phyloP scores from a whole-genome alignment of 228 moss, liverwort and hornwort species.

The Sphagnum magellanicum region DNA sequence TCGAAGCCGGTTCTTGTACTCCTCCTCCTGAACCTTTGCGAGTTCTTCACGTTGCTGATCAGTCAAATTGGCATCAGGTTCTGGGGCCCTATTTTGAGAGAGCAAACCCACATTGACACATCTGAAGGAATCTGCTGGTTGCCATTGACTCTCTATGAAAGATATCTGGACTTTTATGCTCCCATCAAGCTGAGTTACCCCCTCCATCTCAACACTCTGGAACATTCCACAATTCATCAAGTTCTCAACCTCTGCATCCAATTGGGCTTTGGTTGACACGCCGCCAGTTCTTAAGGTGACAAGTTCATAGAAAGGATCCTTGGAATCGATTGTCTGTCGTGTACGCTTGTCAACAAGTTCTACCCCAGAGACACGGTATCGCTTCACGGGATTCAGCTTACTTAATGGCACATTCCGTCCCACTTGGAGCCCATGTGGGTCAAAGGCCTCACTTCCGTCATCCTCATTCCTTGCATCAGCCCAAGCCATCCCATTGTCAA shows the following conservation, averaged over 20 bases:
- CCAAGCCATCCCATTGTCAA: slow-evolving; percentile 49
- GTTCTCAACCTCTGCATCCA: slow-evolving; percentile 88
- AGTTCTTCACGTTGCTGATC: slow-evolving; percentile 95
- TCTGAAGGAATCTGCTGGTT: slow-evolving; percentile 85
- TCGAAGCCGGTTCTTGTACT: slow-evolving; percentile 83
- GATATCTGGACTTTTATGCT: slow-evolving; percentile 83
- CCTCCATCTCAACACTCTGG: slow-evolving; percentile 91
- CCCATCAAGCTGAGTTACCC: slow-evolving; percentile 75
- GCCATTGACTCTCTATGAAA: slow-evolving; percentile 96
- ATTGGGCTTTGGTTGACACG: slow-evolving; percentile 69
- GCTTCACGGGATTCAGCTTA: slow-evolving; percentile 81
- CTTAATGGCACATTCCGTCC: slow-evolving; percentile 66
- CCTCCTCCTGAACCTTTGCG: slow-evolving; percentile 89
- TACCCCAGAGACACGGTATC: slow-evolving; percentile 72
- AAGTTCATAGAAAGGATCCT: slow-evolving; percentile 89
- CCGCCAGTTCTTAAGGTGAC: slow-evolving; percentile 73
- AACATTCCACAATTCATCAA: slow-evolving; percentile 97
- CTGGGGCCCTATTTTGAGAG: slow-evolving; percentile 71
- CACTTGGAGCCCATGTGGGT: slow-evolving; percentile 79
- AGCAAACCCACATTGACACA: slow-evolving; percentile 96
- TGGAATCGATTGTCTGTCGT: slow-evolving; percentile 58
- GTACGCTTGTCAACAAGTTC: slow-evolving; percentile 90
- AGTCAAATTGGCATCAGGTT: slow-evolving; percentile 64
- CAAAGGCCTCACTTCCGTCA: slow-evolving; percentile 50
- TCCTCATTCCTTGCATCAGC: slow-evolving; percentile 65